Percentiles rank a stretch among this genome's conserved stretches.
phyloP scores from a whole-genome alignment of 2,329 filamentous ascomycete species.

The Penicillium sp. region DNA sequence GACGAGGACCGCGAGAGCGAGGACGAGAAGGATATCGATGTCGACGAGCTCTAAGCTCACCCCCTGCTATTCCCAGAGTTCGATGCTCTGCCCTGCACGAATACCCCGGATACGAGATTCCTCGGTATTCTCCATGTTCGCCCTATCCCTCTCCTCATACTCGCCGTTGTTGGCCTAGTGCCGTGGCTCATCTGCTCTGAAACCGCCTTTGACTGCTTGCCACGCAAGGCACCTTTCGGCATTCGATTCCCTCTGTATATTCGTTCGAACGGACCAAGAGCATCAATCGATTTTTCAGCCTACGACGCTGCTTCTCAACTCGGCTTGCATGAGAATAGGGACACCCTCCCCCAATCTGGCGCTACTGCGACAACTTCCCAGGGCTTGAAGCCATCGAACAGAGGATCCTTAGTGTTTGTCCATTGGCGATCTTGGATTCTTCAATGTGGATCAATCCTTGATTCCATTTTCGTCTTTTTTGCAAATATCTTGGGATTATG shows the following conservation, averaged over 20 bases:
- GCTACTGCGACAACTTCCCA: slow-evolving; percentile 25
- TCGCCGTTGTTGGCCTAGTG: slow-evolving; percentile 18
- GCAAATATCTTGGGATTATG: slow-evolving; percentile 21
- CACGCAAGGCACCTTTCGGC: slow-evolving; percentile 7
- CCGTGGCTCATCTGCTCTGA: slow-evolving; percentile 16
- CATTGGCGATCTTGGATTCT: slow-evolving; percentile 15
- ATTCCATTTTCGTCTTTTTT: slow-evolving; percentile 21
- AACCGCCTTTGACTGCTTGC: slow-evolving; percentile 11
- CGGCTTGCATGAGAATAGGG: slow-evolving; percentile 18
- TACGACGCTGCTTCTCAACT: slow-evolving; percentile 15
- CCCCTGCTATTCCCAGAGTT: slow-evolving; percentile 23
- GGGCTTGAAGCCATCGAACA: slow-evolving; percentile 33
- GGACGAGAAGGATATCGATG: slow-evolving; percentile 79
- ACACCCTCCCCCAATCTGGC: slow-evolving; percentile 11
- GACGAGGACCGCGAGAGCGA: slow-evolving; percentile 79
- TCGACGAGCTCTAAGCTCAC: slow-evolving; percentile 81
- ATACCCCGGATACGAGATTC: slow-evolving; percentile 23
- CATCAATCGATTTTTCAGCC: slow-evolving; percentile 4
- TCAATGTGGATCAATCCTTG: slow-evolving; percentile 11
- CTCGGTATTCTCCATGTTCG: slow-evolving; percentile 25
- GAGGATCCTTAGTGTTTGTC: slow-evolving; percentile 19
- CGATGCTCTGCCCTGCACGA: slow-evolving; percentile 35
- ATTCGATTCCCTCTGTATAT: slow-evolving; percentile 14
- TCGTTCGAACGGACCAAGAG: slow-evolving; percentile 15
- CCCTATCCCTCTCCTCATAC: slow-evolving; percentile 17